Percentiles rank a stretch among this genome's conserved stretches.
Conservation (phyloP, 306 rosid genomes). For the Trichosanthes truncata region DNA sequence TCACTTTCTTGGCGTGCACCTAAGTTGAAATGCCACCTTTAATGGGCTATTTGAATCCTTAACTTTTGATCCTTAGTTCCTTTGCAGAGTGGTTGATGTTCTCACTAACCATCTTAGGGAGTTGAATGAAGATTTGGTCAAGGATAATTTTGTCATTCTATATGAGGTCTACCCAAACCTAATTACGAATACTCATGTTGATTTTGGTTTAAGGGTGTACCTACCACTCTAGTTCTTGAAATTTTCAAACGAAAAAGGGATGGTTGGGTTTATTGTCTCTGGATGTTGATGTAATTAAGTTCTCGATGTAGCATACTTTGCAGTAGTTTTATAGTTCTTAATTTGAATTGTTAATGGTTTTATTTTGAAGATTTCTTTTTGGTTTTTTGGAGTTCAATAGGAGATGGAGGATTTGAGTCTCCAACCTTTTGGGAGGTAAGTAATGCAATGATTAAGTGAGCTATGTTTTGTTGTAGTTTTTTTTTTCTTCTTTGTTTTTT, state of each 20-base stretch:
- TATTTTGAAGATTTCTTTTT: background rate
- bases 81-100: constrained; percentile 92
- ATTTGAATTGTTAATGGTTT: background rate
- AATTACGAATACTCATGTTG: background rate
- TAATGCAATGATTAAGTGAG: background rate
- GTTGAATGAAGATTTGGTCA: constrained; percentile 76
- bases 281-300: background rate
- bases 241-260: background rate
- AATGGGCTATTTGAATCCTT: constrained; percentile 30
- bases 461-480: background rate
- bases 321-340: background rate
- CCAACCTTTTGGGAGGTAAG: background rate
- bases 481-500: too few species aligned
- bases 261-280: background rate
- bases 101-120: constrained; percentile 78
- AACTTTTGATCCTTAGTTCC: constrained; percentile 59
- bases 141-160: constrained; percentile 80
- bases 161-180: constrained; percentile 50
- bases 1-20: constrained; percentile 91
- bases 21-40: constrained; percentile 98
- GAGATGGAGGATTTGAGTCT: background rate
- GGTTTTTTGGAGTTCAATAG: background rate
- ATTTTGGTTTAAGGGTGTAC: background rate
- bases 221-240: background rate
- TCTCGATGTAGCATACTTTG: background rate